phyloP scores from a whole-genome alignment of 2,329 filamentous ascomycete genomes.

The Colletotrichum kahawae region DNA sequence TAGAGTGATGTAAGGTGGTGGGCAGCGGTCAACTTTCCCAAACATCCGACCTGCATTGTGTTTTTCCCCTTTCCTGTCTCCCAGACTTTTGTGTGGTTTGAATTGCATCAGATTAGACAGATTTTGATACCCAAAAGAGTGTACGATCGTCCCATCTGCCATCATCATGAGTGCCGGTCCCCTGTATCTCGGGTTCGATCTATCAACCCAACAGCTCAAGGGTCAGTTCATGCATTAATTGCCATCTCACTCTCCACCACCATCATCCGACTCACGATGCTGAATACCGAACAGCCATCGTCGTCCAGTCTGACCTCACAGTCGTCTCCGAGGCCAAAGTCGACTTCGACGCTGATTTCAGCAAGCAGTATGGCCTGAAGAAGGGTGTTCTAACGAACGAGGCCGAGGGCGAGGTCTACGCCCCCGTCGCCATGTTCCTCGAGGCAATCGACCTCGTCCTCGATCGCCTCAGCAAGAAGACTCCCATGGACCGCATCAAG shows the following conservation, averaged over 20 bases:
- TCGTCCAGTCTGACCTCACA: constrained; percentile 82
- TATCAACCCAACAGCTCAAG: constrained; percentile 97
- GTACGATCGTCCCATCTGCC: background rate
- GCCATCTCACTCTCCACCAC: background rate
- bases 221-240: constrained; percentile 51
- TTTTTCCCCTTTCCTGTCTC: background rate
- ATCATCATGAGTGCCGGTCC: constrained; percentile 46
- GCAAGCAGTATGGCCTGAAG: constrained; percentile 73
- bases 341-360: constrained; percentile 89
- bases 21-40: constrained; percentile 4
- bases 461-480: constrained; percentile 69
- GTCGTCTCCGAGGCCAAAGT: constrained; percentile 87
- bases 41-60: background rate
- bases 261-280: background rate
- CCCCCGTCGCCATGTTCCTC: constrained; percentile 92
- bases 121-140: background rate
- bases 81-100: background rate
- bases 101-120: background rate
- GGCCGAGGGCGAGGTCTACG: constrained; percentile 85
- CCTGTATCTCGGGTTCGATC: constrained; percentile 90
- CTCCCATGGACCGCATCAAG: constrained; percentile 70
- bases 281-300: constrained; percentile 64
- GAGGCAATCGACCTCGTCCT: constrained; percentile 91
- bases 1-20: constrained; percentile 15
- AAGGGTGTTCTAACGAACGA: constrained; percentile 90